Base-by-base conservation (phyloP, 192 early-diverging fungal species). In the Endogone sp. region DNA sequence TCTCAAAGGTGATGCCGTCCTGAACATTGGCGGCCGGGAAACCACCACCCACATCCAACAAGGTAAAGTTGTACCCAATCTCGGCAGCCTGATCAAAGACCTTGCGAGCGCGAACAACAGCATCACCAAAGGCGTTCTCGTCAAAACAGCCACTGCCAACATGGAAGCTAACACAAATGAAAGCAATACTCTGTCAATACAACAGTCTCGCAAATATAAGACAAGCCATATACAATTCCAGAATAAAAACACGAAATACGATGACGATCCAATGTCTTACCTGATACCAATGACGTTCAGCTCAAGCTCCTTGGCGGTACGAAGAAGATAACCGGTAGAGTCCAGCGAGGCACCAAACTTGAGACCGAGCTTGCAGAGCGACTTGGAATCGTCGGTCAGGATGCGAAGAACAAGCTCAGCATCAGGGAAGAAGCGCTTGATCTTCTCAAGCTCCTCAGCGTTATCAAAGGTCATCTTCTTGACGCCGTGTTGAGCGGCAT, bases 381-480 rank as follows among this genome's bases (percentile, higher is more conserved):
- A 92, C 66, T 90, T 88, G 25, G 95, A 97, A 77, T 98, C 98
- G 73, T 99, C 98, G 0, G 94, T 89, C 57, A 97, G 81, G 74
- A 99, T 94, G 63, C 98, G 93, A 56, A 99, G 82, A n/a, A 99
- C 89, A 54, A 94, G 82, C 70, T 91, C 84, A 29, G 98, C 95
- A 30, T 89, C 81, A 30, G 95, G 93, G 74, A 92, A 88, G 69
- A 83, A 79, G 30, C 80, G 72, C 75, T 93, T 91, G 73, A 99
- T 90, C 85, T 99, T 99, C 84, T 85, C 81, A 3, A 99, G 89
- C 78, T 99, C 98, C 80, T 99, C 98, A 4, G 90, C 89, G 83
- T 99, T 99, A 82, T 99, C 98, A 84, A 99, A 99, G 22, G 98
- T 99, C 93, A 99, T 95, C 88, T 94, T 89, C 61, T 75, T 75